Base-by-base conservation (phyloP, 2,329 filamentous ascomycete genomes). In the Curvularia eragrostidis region DNA sequence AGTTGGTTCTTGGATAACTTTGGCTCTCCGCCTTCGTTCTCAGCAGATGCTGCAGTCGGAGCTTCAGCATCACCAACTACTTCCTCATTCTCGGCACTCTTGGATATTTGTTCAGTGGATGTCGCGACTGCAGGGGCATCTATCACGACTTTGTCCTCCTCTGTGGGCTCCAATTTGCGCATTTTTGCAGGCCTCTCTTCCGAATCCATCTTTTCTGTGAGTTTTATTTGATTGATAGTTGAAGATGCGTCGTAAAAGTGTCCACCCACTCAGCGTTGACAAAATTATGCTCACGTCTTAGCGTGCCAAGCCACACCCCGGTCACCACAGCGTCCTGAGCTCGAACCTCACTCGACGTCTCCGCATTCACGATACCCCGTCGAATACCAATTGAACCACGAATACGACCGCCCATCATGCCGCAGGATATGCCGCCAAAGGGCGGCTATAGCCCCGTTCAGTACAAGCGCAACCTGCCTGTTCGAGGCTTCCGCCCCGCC, bases 371-470 rank as follows among this genome's bases (percentile, higher is more conserved):
- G 59, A 57, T 64, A 64, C 62, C 32, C n/a, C 59, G 59, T 62
- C 61, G 53, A 54, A 54, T 51, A 60, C 67, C 63, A 58, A 75
- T 75, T 74, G 70, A 69, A 47, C 62, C 61, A 63, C 66, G 51
- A 59, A 60, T 36, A 61, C 48, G 50, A 65, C 54, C 60, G 58
- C 65, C 62, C 83, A 88, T 66, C 75, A 97, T 98, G 94, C 89
- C 91, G 83, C 93, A 98, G 86, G 95, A 99, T 85, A 91, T 99
- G 87, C 95, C 95, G 83, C 95, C 95, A 71, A 79, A 81, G 75
- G 95, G 94, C 83, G 95, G 95, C 85, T 99, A 99, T 81, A 90
- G 88, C 79, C 89, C 94, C 79, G 90, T 99, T 67, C 95, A 99
- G 82, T 99, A 97, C 85, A 96, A 96, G 88, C 90, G 95, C 80